Base-by-base conservation (phyloP, 306 rosid species). In the Hippophae tibetana region DNA sequence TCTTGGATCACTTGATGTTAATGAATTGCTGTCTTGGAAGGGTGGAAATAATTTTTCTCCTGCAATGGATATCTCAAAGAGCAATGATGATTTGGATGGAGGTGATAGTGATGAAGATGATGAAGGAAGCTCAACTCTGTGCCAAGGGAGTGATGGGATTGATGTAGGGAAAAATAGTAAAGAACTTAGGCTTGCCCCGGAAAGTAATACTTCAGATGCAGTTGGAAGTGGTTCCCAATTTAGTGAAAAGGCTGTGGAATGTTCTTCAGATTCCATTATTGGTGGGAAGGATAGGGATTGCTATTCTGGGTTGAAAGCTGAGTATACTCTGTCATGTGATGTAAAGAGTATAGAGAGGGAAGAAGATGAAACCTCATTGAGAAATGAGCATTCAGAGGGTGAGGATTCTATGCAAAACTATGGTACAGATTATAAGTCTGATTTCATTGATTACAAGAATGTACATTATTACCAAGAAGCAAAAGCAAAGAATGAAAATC, bases 331-430 rank as follows among this genome's bases (percentile, higher is more conserved):
- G 44, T 65, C 58, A n/a, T 55, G 11, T 47, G 76, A 46, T 49
- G 72, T 62, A 51, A 61, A 63, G 64, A 79, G 47, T 65, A 45
- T 42, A 13, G 79, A 75, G 64, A 65, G 62, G 61, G 86, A 47
- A 40, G 79, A 68, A 56, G 87, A 73, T 5, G 74, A 60, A 42
- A 68, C 62, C 12, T 78, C 81, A 9, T 78, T 72, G 6, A 63
- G 63, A 48, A 55, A 64, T 61, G 80, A 76, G 71, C 77, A 78
- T 42, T 88, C 90, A 0, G 95, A 86, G 71, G 90, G 87, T 66
- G 94, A 88, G 65, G 82, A 76, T 68, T 87, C 95, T 2, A 63
- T 82, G 64, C 78, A 79, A 64, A 71, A 77, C n/a, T 72, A 72
- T 63, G 89, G 80, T 40, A 58, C 63, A 3, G 94, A 75, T 43